A percentile compares a stretch with the other conserved stretches of the same genome.
phyloP scores from a whole-genome alignment of 2,329 filamentous ascomycete genomes.

The Colletotrichum karsti region DNA sequence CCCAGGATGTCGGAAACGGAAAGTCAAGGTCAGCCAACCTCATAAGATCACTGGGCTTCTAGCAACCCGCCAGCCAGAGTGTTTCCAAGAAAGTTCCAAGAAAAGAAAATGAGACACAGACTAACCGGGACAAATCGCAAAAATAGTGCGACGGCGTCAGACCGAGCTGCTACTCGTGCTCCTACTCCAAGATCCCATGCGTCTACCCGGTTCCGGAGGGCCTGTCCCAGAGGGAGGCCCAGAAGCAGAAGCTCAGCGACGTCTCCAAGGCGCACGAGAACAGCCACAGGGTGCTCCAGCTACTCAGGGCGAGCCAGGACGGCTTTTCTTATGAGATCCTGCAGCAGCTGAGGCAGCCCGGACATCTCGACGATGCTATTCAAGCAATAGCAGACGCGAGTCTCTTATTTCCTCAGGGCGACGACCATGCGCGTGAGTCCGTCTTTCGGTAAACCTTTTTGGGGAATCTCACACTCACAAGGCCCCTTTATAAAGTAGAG shows the following conservation, averaged over 20 bases:
- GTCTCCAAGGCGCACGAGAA: conserved; percentile 8
- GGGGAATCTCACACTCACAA: too few species aligned
- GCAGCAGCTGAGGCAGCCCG: neutral
- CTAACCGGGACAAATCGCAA: too few species aligned
- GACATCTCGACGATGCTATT: neutral
- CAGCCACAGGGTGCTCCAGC: neutral
- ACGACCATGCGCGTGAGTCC: neutral
- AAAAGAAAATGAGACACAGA: too few species aligned
- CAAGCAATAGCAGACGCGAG: conserved; percentile 8
- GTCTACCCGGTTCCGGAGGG: conserved; percentile 17
- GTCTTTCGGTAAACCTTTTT: too few species aligned
- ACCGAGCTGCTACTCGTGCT: conserved; percentile 1
- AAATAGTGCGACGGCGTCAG: conserved; percentile 1
- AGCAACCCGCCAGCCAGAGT: too few species aligned
- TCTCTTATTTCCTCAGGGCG: neutral
- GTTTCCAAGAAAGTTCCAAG: too few species aligned
- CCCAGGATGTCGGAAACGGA: conserved; percentile 5
- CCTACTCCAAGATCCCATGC: neutral
- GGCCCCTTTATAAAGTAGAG: too few species aligned
- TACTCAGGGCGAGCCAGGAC: neutral
- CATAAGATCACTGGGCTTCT: too few species aligned
- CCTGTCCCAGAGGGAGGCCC: conserved; percentile 1
- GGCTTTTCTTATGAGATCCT: conserved; percentile 1
- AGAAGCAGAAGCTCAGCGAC: conserved; percentile 3
- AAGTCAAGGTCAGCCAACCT: conserved; percentile 17